Base-by-base conservation (phyloP, 805 yeast species). In the Candida arabinofermentans region DNA sequence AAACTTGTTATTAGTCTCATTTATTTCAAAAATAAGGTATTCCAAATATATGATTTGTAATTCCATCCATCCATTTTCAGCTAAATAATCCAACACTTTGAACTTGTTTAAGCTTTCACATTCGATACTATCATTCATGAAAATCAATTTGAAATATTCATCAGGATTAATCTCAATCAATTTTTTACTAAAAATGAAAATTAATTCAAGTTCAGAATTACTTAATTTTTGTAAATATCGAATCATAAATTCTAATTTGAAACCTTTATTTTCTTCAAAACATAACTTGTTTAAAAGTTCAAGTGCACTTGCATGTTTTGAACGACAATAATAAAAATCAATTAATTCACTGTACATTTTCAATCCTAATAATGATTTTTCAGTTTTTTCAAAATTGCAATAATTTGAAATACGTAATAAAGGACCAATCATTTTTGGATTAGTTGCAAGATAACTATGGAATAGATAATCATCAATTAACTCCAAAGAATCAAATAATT, bases 391-490 rank as follows among this genome's bases (percentile, higher is more conserved):
- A 4, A 82, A 72, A 51, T 83, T 81, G 65, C 97, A 88, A 50
- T 71, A 68, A 59, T 90, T 93, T 22, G 77, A 75, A 2, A 88
- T 72, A 37, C 98, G 70, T 5, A 91, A 69, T 17, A 91, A 74
- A 0, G 98, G 93, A 0, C 91, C 96, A 12, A 91, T 74, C 58
- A 91, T 69, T 47, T 83, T 74, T 0, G 86, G 85, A 41, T 78
- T 77, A 24, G 77, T 76, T n/a, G 78, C 57, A 43, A 79, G 67
- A 57, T 93, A 91, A 45, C 93, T 77, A 39, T 77, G 69, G 53
- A 91, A 87, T 16, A 93, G 67, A 1, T 87, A 72, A 0, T 96
- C 84, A 55, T 91, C 99, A 2, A 93, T 75, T 1, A 74, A 44
- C 5, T 54, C 55, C 4, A 70, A 57, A 35, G 77, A 63, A 9